These are phyloP conservation scores for Cordyceps farinosa DNA, from an alignment of 2,329 filamentous ascomycete species.

Conservation along the genomic window DNA sequence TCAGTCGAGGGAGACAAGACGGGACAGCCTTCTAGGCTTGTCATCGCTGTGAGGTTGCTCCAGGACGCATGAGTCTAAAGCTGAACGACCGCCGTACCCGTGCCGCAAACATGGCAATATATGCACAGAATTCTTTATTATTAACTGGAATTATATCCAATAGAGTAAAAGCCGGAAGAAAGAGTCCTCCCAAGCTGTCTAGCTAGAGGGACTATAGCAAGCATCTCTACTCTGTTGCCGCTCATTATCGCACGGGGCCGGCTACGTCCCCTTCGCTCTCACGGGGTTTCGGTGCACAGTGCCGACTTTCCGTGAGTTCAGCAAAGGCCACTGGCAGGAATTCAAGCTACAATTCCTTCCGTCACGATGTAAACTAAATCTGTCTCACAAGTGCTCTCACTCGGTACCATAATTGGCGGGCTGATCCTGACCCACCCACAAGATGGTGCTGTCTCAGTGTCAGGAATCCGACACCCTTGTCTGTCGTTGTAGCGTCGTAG, in stretches of 20 bases:
- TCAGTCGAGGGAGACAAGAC: neutral
- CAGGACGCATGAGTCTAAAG: neutral
- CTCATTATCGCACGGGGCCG: no score
- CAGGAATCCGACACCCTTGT: neutral
- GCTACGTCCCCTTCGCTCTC: neutral
- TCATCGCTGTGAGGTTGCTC: neutral
- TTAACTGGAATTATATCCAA: no score
- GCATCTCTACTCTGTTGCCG: neutral
- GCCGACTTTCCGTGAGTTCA: neutral
- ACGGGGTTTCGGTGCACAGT: neutral
- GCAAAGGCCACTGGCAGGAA: constrained; percentile 4
- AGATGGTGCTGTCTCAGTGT: constrained; percentile 6
- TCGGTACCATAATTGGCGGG: neutral
- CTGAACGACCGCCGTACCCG: neutral
- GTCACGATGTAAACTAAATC: neutral
- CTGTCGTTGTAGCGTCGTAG: neutral
- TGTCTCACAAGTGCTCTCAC: constrained; percentile 5
- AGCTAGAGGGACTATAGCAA: neutral
- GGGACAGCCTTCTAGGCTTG: no score
- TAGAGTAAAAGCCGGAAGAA: no score
- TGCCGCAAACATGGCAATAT: no score
- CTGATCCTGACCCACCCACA: neutral
- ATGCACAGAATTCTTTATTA: no score
- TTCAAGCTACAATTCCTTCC: neutral
- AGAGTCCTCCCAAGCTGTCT: neutral